Percentiles rank a stretch among this genome's conserved stretches.
These are phyloP conservation scores for Saccharomyces mikatae DNA, from an alignment of 805 yeast species.

Conservation along the genomic window DNA sequence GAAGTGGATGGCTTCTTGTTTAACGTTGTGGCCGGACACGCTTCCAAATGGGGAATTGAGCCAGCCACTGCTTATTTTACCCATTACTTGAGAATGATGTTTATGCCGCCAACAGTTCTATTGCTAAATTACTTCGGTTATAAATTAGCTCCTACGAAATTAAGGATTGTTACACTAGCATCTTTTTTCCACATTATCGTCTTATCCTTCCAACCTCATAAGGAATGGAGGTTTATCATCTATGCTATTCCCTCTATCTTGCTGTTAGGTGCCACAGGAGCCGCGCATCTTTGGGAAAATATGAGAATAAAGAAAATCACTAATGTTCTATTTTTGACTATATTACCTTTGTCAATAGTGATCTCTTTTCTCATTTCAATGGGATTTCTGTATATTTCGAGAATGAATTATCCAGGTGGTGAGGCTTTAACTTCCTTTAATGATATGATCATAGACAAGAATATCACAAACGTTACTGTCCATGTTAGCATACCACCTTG, in stretches of 20 bases:
- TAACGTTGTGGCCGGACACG: constrained; percentile 69
- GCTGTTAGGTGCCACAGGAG: constrained; percentile 55
- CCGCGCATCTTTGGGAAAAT: constrained; percentile 34
- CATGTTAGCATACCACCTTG: constrained; percentile 77
- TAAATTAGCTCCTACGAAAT: constrained; percentile 29
- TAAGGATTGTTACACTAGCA: constrained; percentile 43
- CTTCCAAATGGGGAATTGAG: constrained; percentile 77
- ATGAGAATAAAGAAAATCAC: constrained; percentile 18
- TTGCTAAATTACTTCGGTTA: constrained; percentile 33
- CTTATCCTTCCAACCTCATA: constrained; percentile 80
- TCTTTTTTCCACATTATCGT: constrained; percentile 47
- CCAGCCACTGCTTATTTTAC: constrained; percentile 65
- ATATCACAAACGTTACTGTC: constrained; percentile 33
- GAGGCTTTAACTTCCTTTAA: constrained; percentile 54
- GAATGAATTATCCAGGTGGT: constrained; percentile 87
- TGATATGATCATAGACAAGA: constrained; percentile 28
- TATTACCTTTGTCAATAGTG: constrained; percentile 30
- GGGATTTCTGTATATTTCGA: constrained; percentile 53
- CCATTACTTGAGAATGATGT: constrained; percentile 35
- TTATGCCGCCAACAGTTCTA: constrained; percentile 40
- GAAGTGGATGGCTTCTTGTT: constrained; percentile 65
- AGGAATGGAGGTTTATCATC: constrained; percentile 87
- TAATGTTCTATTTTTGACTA: constrained; percentile 22
- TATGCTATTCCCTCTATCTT: constrained; percentile 68
- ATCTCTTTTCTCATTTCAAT: constrained; percentile 37